Percentiles rank a stretch among this genome's conserved stretches.
phyloP scores from a whole-genome alignment of 2,329 filamentous ascomycete species.

The Chalaropsis thielavioides region DNA sequence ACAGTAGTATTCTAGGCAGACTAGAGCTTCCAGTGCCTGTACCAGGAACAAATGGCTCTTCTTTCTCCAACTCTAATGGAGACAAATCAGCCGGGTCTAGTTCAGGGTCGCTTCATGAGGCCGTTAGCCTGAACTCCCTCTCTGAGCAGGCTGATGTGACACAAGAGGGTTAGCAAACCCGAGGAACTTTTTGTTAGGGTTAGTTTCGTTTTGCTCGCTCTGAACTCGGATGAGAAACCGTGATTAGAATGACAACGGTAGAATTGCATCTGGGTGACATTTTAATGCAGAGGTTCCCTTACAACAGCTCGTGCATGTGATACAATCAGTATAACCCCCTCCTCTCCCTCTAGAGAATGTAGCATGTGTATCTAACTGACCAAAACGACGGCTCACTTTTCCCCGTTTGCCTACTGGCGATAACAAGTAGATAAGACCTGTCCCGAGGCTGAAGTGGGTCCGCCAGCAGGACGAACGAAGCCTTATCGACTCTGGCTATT shows the following conservation, averaged over 20 bases:
- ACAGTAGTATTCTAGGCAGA: conserved; percentile 17
- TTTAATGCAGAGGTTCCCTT: too few species aligned
- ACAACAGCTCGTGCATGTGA: too few species aligned
- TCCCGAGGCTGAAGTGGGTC: conserved; percentile 13
- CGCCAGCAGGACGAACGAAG: neutral
- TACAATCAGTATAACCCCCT: too few species aligned
- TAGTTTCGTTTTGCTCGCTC: neutral
- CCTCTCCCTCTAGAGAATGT: too few species aligned
- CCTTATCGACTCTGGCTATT: neutral
- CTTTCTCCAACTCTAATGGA: conserved; percentile 12
- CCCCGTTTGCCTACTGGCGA: neutral
- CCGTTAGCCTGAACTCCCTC: conserved; percentile 9
- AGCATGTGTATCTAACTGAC: too few species aligned
- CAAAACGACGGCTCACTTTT: neutral
- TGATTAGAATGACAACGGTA: too few species aligned
- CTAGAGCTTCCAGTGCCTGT: conserved; percentile 11
- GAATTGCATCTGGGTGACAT: too few species aligned
- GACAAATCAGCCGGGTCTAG: conserved; percentile 22
- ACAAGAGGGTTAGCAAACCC: neutral
- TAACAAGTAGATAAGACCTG: neutral
- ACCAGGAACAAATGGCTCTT: conserved; percentile 7
- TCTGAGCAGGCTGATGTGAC: conserved; percentile 8
- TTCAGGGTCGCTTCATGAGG: conserved; percentile 19
- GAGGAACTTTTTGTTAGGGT: neutral
- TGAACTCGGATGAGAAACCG: too few species aligned